These are phyloP conservation scores for Aspergillus sp. DNA, from an alignment of 2,329 filamentous ascomycete genomes.

Conservation along the genomic window DNA sequence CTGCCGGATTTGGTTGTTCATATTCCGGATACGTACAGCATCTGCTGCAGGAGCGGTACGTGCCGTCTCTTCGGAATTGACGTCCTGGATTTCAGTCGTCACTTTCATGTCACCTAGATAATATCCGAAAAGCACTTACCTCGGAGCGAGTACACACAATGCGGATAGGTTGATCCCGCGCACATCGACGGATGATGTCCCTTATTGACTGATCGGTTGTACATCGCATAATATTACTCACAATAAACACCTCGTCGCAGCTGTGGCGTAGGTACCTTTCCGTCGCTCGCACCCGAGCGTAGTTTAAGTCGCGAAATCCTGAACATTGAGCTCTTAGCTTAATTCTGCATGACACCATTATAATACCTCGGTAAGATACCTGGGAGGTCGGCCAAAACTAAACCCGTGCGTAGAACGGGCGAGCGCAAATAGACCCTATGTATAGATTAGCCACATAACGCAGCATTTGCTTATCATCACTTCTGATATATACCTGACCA, in stretches of 20 bases:
- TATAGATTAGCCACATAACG: no score
- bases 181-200: slow-evolving; percentile 15
- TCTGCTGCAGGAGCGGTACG: neutral
- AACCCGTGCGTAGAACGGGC: slow-evolving; percentile 20
- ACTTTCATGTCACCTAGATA: neutral
- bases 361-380: neutral
- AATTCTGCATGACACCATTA: no score
- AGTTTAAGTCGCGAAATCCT: slow-evolving; percentile 28
- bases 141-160: slow-evolving; percentile 27
- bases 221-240: slow-evolving; percentile 22
- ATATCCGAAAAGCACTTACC: neutral
- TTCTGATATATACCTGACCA: slow-evolving; percentile 17
- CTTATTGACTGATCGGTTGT: slow-evolving; percentile 20
- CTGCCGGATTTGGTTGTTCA: neutral
- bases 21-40: neutral
- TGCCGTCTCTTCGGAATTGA: slow-evolving; percentile 15
- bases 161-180: slow-evolving; percentile 10
- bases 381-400: slow-evolving; percentile 26
- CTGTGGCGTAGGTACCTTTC: slow-evolving; percentile 22
- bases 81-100: slow-evolving; percentile 2
- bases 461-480: no score
- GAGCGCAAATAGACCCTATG: slow-evolving; percentile 24
- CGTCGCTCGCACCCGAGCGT: slow-evolving; percentile 20
- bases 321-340: neutral
- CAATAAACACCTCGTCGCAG: slow-evolving; percentile 28